phyloP scores from a whole-genome alignment of 192 early-diverging fungal species.

The Umbelopsis sp. region DNA sequence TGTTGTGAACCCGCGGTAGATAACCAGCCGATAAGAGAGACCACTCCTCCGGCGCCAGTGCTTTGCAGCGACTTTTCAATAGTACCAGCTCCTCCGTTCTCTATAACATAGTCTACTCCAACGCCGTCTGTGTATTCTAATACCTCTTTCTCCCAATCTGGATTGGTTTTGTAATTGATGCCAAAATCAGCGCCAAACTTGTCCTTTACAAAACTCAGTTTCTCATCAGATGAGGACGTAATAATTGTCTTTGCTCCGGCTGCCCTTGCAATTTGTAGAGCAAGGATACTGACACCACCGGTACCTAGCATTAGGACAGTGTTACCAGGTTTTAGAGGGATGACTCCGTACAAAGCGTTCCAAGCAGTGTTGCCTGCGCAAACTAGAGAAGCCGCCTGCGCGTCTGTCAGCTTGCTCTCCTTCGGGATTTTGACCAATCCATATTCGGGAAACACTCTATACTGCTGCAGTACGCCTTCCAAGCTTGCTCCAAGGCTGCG shows the following conservation, averaged over 20 bases:
- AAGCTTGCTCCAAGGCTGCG: background rate
- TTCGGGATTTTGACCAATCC: constrained; percentile 20
- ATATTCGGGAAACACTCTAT: background rate
- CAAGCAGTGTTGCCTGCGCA: constrained; percentile 25
- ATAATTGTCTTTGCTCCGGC: constrained; percentile 23
- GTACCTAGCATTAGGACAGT: constrained; percentile 22
- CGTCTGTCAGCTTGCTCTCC: constrained; percentile 11
- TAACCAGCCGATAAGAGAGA: constrained; percentile 21
- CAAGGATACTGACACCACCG: constrained; percentile 21
- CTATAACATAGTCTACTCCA: constrained; percentile 24
- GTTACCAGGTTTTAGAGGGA: background rate
- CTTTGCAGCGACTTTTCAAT: constrained; percentile 20
- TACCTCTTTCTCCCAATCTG: constrained; percentile 26
- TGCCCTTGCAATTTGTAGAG: constrained; percentile 22
- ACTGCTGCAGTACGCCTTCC: constrained; percentile 18
- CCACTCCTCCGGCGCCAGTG: background rate
- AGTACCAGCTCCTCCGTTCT: constrained; percentile 24
- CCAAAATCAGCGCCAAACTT: constrained; percentile 1
- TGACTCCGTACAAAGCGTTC: constrained; percentile 18
- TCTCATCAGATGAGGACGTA: constrained; percentile 26
- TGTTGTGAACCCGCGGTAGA: background rate
- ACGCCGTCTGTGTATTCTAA: constrained; percentile 1
- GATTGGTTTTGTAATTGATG: constrained; percentile 22
- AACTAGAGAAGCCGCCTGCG: constrained; percentile 19
- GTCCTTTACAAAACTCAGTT: constrained; percentile 2